Evolutionary conservation across 306 rosid genomes (phyloP).

Genomic region (Corylus americana): DNA sequence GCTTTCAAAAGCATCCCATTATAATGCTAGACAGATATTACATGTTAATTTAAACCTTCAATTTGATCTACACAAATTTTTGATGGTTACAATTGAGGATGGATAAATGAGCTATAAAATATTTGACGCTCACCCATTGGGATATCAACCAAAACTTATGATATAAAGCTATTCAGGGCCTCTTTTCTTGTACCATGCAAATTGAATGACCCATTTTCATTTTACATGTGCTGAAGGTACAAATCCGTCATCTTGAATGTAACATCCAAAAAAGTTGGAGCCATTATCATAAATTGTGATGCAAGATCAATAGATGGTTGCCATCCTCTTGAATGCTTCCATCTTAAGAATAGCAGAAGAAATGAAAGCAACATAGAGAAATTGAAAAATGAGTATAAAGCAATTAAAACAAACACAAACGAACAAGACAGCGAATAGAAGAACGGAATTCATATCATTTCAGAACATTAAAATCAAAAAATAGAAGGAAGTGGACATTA

Average conservation of each 20-base stretch:
- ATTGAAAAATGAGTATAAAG: no score
- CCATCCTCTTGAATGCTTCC: not conserved
- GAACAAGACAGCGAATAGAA: not conserved
- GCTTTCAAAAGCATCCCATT: not conserved
- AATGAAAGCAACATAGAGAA: not conserved
- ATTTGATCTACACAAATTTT: not conserved
- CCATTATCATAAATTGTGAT: not conserved
- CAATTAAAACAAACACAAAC: not conserved
- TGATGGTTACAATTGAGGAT: not conserved
- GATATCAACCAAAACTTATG: not conserved
- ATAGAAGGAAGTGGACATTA: not conserved
- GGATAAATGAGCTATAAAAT: not conserved
- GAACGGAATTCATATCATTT: not conserved
- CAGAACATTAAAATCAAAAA: not conserved
- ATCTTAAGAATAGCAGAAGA: not conserved
- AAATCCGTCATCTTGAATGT: not conserved
- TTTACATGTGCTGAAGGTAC: slow-evolving; percentile 3
- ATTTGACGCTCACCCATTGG: not conserved
- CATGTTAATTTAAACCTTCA: not conserved
- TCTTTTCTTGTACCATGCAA: not conserved
- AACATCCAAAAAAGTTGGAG: not conserved
- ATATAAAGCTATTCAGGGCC: not conserved
- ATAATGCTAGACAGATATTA: not conserved
- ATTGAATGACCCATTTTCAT: not conserved
- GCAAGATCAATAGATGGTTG: not conserved